phyloP scores from a whole-genome alignment of 352 stramenopile species.

The Pythium insidiosum region DNA sequence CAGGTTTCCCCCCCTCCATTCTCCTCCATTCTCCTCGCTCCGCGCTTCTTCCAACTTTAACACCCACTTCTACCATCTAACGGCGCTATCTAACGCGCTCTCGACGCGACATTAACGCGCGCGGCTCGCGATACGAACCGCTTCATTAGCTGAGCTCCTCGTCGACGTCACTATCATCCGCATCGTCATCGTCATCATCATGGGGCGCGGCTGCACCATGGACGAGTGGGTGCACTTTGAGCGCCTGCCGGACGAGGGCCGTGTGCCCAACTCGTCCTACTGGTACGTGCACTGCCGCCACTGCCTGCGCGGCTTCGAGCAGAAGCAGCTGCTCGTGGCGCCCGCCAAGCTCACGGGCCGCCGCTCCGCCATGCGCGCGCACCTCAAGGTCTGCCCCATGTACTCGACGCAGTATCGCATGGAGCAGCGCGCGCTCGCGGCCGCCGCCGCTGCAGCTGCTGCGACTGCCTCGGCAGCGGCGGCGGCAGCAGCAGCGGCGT shows the following conservation, averaged over 20 bases:
- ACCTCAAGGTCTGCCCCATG: constrained; percentile 66
- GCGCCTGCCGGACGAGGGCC: constrained; percentile 47
- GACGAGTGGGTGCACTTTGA: constrained; percentile 82
- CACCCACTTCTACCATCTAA: background rate
- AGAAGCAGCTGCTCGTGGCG: constrained; percentile 56
- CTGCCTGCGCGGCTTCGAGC: constrained; percentile 46
- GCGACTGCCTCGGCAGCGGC: constrained; percentile 5
- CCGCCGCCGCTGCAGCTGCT: constrained; percentile 14
- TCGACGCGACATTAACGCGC: background rate
- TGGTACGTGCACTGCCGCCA: constrained; percentile 79
- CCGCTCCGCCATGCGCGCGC: constrained; percentile 64
- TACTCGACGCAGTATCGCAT: constrained; percentile 61
- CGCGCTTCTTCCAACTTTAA: background rate
- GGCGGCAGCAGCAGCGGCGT: background rate
- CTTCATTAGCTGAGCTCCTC: background rate
- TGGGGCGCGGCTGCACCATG: constrained; percentile 70
- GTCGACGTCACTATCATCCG: constrained; percentile 14
- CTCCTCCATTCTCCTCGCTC: background rate
- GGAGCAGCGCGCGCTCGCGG: constrained; percentile 28
- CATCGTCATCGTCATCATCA: constrained; percentile 9
- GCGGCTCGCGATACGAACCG: constrained; percentile 12
- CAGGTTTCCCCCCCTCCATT: background rate
- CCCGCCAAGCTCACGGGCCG: constrained; percentile 55
- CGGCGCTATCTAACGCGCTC: background rate
- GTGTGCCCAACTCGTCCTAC: constrained; percentile 73